These are phyloP conservation scores for Sanghuangporus baumii DNA, from an alignment of 1,284 basidiomycete species.

Conservation along the genomic window DNA sequence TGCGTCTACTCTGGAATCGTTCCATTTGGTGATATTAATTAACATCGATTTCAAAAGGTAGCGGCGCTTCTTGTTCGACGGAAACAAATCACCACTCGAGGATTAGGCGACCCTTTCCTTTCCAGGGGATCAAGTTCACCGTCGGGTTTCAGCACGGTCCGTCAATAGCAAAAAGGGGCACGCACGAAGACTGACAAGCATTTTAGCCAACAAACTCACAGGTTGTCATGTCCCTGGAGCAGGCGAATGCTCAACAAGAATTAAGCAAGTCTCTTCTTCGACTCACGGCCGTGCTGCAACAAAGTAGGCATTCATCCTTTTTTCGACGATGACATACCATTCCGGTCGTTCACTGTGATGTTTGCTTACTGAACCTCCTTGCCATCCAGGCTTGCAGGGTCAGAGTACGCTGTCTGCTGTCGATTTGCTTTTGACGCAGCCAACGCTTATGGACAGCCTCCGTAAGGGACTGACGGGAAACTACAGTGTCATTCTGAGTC, in stretches of 20 bases:
- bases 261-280: constrained; percentile 77
- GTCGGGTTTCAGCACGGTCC: constrained; percentile 42
- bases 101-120: constrained; percentile 68
- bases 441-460: constrained; percentile 77
- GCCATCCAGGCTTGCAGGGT: constrained; percentile 45
- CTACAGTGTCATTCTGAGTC: constrained; percentile 84
- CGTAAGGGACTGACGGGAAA: constrained; percentile 85
- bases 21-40: background rate
- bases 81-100: constrained; percentile 77
- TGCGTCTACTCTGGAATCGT: background rate
- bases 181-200: background rate
- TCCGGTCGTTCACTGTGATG: no score
- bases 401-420: constrained; percentile 71
- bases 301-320: constrained; percentile 40
- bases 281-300: constrained; percentile 81
- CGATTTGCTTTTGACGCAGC: constrained; percentile 76
- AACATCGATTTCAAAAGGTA: constrained; percentile 42
- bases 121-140: constrained; percentile 20
- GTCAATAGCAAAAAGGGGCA: constrained; percentile 16
- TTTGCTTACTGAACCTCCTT: background rate
- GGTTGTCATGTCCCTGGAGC: constrained; percentile 59
- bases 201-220: constrained; percentile 48
- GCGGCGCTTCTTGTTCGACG: constrained; percentile 87
- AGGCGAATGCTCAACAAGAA: constrained; percentile 80
- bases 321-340: no score